These are phyloP conservation scores for Cryptococcus deneoformans DNA, from an alignment of 1,284 basidiomycete species.

Conservation along the genomic window DNA sequence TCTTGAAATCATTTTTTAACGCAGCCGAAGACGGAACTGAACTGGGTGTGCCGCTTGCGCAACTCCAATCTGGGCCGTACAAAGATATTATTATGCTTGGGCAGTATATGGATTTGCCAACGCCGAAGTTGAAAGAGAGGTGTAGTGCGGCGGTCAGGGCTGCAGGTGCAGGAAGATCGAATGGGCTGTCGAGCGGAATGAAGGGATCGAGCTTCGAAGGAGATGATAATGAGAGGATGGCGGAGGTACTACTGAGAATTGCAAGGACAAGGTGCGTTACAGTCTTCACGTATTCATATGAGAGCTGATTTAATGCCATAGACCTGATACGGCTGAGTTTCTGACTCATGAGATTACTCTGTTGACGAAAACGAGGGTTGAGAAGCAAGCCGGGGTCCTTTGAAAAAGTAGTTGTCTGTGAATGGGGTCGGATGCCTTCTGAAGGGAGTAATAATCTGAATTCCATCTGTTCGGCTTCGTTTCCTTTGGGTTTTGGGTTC, in stretches of 20 bases:
- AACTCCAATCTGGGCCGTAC: constrained; percentile 39
- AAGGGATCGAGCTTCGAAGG: constrained; percentile 11
- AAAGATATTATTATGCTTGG: constrained; percentile 46
- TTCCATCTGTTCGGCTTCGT: no score
- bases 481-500: no score
- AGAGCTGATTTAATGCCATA: constrained; percentile 2
- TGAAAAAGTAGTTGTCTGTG: not conserved
- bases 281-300: not conserved
- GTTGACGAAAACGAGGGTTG: constrained; percentile 27
- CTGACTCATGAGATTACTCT: constrained; percentile 28
- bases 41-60: constrained; percentile 41
- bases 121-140: constrained; percentile 37
- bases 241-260: constrained; percentile 46
- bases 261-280: constrained; percentile 40
- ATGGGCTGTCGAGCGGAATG: constrained; percentile 7
- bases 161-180: constrained; percentile 11
- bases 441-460: no score
- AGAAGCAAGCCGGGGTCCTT: constrained; percentile 25
- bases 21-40: constrained; percentile 41
- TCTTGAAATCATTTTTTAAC: constrained; percentile 48
- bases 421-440: no score
- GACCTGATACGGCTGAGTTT: constrained; percentile 34
- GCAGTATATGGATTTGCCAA: constrained; percentile 47
- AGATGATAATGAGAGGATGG: constrained; percentile 35
- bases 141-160: constrained; percentile 40